phyloP scores from a whole-genome alignment of 352 stramenopile species.

The Pythium volutum region DNA sequence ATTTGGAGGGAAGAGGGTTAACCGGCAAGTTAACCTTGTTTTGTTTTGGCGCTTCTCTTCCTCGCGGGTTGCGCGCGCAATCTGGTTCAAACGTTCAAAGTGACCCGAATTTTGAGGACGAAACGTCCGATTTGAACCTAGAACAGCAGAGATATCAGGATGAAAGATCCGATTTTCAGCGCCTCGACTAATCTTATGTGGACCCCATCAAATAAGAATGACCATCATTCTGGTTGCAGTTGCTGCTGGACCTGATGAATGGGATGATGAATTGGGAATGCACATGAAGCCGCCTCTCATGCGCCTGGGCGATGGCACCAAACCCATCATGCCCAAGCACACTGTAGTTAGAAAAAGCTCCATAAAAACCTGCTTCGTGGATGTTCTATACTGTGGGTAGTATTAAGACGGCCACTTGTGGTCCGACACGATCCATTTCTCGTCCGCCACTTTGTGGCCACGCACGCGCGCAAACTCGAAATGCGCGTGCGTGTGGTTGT shows the following conservation, averaged over 20 bases:
- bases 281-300: too few relatives aligned
- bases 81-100: conserved; percentile 23
- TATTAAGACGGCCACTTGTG: conserved; percentile 21
- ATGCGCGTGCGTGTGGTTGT: conserved; percentile 26
- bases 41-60: neutral
- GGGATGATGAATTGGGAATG: neutral
- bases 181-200: neutral
- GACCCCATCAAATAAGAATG: neutral
- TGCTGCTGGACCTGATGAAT: neutral
- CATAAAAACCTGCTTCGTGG: neutral
- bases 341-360: conserved; percentile 3
- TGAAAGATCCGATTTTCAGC: neutral
- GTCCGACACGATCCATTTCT: conserved; percentile 27
- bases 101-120: conserved; percentile 7
- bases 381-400: neutral
- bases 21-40: conserved; percentile 12
- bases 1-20: conserved; percentile 13
- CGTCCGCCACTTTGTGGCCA: conserved; percentile 8
- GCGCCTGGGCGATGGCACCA: neutral
- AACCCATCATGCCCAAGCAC: conserved; percentile 20
- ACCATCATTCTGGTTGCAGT: conserved; percentile 12
- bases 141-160: conserved; percentile 21
- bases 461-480: conserved; percentile 27
- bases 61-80: conserved; percentile 9
- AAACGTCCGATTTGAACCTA: conserved; percentile 22